phyloP scores from a whole-genome alignment of 2,329 filamentous ascomycete genomes.

The Colletotrichum caudatum region DNA sequence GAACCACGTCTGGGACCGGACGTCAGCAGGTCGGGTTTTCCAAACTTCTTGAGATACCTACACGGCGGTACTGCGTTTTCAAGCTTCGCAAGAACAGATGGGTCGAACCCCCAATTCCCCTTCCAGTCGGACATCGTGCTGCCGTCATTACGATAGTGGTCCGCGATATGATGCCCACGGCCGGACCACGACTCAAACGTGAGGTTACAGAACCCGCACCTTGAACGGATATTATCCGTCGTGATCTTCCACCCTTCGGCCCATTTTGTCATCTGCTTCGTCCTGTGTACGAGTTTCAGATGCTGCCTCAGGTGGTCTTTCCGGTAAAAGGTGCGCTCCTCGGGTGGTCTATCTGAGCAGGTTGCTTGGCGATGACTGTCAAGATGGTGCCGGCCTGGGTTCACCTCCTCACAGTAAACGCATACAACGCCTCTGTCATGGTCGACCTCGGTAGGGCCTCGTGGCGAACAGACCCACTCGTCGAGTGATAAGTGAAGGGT shows the following conservation, averaged over 20 bases:
- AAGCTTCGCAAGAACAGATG: constrained; percentile 50
- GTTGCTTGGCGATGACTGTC: constrained; percentile 54
- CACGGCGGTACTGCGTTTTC: constrained; percentile 58
- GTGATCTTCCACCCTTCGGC: constrained; percentile 57
- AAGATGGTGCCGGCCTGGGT: constrained; percentile 51
- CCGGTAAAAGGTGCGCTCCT: constrained; percentile 58
- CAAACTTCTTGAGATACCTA: constrained; percentile 37
- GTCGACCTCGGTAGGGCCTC: constrained; percentile 53
- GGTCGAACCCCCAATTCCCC: constrained; percentile 58
- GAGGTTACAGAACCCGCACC: constrained; percentile 57
- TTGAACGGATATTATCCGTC: constrained; percentile 51
- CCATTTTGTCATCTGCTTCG: constrained; percentile 57
- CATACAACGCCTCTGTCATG: constrained; percentile 57
- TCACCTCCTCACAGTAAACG: constrained; percentile 52
- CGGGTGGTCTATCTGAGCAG: constrained; percentile 62
- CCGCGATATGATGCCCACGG: constrained; percentile 54
- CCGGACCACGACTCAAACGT: constrained; percentile 53
- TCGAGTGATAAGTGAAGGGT: constrained; percentile 60
- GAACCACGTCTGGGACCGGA: constrained; percentile 24
- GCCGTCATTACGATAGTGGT: constrained; percentile 56
- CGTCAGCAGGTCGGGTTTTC: not conserved
- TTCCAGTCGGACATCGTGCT: constrained; percentile 59
- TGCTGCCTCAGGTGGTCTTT: constrained; percentile 61
- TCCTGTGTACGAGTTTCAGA: constrained; percentile 55
- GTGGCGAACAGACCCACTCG: constrained; percentile 59